Percentiles rank a stretch among this genome's conserved stretches.
These are phyloP conservation scores for Mimosa pudica DNA, from an alignment of 306 rosid genomes.

Conservation along the genomic window DNA sequence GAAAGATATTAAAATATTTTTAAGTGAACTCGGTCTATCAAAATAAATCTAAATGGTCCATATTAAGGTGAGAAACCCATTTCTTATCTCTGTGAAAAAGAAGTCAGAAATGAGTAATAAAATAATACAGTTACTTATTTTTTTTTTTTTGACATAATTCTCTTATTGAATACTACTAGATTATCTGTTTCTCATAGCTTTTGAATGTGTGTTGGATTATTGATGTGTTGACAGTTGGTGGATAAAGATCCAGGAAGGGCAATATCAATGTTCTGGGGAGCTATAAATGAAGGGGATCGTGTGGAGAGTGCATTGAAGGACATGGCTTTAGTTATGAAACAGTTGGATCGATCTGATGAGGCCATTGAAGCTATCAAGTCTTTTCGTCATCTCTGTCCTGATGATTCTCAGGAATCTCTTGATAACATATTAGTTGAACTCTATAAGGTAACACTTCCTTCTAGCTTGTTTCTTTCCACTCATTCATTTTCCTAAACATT, in stretches of 20 bases:
- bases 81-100: background rate
- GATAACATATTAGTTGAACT: conserved; percentile 86
- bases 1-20: too few relatives aligned
- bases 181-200: background rate
- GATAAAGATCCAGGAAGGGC: conserved; percentile 86
- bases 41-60: too few relatives aligned
- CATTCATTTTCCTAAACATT: background rate
- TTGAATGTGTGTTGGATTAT: background rate
- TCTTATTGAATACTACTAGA: background rate
- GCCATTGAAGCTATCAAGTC: conserved; percentile 93
- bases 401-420: conserved; percentile 84
- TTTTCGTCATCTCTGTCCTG: conserved; percentile 83
- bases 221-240: conserved; percentile 58
- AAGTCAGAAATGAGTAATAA: background rate
- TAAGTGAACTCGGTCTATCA: too few relatives aligned
- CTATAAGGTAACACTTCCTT: conserved; percentile 62
- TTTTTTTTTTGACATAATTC: background rate
- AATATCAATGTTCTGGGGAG: conserved; percentile 84
- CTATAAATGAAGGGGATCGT: conserved; percentile 89
- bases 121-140: background rate
- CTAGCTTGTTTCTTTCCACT: background rate
- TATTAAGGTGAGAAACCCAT: too few relatives aligned
- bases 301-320: conserved; percentile 96
- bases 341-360: conserved; percentile 79
- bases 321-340: conserved; percentile 96